These are phyloP conservation scores for Tricladium varicosporioides DNA, from an alignment of 2,329 filamentous ascomycete genomes.

Conservation along the genomic window DNA sequence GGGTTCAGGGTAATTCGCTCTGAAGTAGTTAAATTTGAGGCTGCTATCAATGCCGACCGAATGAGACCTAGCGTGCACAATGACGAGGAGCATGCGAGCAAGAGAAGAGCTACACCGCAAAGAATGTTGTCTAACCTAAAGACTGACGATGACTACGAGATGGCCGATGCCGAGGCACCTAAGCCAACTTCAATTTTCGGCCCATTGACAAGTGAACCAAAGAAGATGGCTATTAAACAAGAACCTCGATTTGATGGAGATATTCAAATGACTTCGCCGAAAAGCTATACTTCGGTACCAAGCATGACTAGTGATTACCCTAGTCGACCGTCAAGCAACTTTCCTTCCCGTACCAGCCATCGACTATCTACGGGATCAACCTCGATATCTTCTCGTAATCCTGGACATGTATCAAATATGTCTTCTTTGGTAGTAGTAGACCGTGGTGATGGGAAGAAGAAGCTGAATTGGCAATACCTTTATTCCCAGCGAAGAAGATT, in stretches of 20 bases:
- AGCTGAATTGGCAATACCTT: slow-evolving; percentile 88
- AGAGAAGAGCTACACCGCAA: slow-evolving; percentile 52
- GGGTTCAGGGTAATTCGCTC: slow-evolving; percentile 74
- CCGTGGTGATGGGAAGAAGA: slow-evolving; percentile 50
- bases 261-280: slow-evolving; percentile 18
- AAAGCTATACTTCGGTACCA: neutral
- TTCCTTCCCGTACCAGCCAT: slow-evolving; percentile 6
- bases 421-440: slow-evolving; percentile 45
- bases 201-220: slow-evolving; percentile 9
- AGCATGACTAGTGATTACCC: slow-evolving; percentile 11
- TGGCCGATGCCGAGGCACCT: slow-evolving; percentile 38
- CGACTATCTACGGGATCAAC: slow-evolving; percentile 18
- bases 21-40: slow-evolving; percentile 68
- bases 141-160: slow-evolving; percentile 48
- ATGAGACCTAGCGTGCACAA: slow-evolving; percentile 14
- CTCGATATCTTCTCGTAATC: slow-evolving; percentile 2
- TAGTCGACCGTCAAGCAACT: slow-evolving; percentile 4
- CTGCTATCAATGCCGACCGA: slow-evolving; percentile 39
- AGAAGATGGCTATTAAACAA: slow-evolving; percentile 13
- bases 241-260: slow-evolving; percentile 20
- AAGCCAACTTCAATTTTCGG: slow-evolving; percentile 30
- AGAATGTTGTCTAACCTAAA: slow-evolving; percentile 27
- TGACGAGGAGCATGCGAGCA: slow-evolving; percentile 51
- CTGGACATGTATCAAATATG: slow-evolving; percentile 14
- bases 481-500: slow-evolving; percentile 83